A percentile compares a stretch with the other conserved stretches of the same genome.
Evolutionary conservation across 495 filamentous ascomycete genomes (phyloP).

Genomic region (Lasiosphaeria hispida): DNA sequence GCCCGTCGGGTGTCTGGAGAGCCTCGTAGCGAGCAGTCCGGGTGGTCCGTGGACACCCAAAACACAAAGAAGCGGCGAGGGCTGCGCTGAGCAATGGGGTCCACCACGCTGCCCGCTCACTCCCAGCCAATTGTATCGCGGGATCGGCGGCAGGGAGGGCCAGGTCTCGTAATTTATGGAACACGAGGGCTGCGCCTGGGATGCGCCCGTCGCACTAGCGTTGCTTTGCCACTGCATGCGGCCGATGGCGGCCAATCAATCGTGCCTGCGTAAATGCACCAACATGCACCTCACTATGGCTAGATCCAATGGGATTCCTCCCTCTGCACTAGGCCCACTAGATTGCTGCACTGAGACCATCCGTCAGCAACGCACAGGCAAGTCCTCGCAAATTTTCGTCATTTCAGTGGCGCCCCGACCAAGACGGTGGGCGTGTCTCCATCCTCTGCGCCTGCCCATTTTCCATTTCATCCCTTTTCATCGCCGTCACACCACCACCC

Average conservation of each 20-base stretch:
- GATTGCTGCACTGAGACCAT: too few species aligned
- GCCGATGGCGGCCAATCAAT: slow-evolving; percentile 6
- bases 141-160: slow-evolving; percentile 4
- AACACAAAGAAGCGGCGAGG: slow-evolving; percentile 2
- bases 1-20: slow-evolving; percentile 20
- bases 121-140: slow-evolving; percentile 1
- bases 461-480: not conserved
- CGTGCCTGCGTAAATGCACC: not conserved
- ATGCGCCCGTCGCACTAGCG: slow-evolving; percentile 12
- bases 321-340: not conserved
- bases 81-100: not conserved
- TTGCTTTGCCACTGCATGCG: slow-evolving; percentile 21
- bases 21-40: slow-evolving; percentile 7
- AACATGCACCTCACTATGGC: not conserved
- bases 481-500: slow-evolving; percentile 13
- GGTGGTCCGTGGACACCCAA: slow-evolving; percentile 21
- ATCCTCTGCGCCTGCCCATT: not conserved
- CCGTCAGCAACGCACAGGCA: slow-evolving; percentile 12
- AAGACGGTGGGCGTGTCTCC: slow-evolving; percentile 5
- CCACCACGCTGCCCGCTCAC: not conserved
- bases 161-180: slow-evolving; percentile 7
- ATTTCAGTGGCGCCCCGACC: not conserved
- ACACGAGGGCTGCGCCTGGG: slow-evolving; percentile 24
- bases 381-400: slow-evolving; percentile 3
- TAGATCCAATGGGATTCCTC: slow-evolving; percentile 2